Evolutionary conservation across 257 asterid genomes (phyloP), one percentile per base, ranked within the genome.

Genomic region (Lavandula angustifolia): DNA sequence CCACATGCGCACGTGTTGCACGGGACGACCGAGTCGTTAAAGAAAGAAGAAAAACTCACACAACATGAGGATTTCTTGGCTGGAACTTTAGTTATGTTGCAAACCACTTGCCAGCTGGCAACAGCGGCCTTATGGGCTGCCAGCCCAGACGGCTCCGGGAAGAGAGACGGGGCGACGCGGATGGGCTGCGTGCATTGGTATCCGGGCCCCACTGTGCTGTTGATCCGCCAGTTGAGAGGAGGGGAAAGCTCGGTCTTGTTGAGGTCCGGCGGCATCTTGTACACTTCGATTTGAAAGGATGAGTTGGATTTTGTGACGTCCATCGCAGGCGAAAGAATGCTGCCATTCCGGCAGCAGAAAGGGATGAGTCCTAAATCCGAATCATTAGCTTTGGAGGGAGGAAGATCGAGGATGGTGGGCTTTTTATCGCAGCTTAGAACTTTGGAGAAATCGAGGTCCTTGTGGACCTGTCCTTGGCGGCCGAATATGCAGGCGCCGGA

Each of bases 1-100:
- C 96, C 96, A 35, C 95, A 88, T 0, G 96, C 95, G 4, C 96
- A 88, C 0, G 92, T 84, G 35, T 73, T 78, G 83, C 96, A 88
- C 5, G 96, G 96, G 18, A 88, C 29, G 3, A 82, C 81, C 3
- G 96, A 84, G 6, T 84, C 85, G 1, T 86, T 82, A 72, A 79
- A 88, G 79, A 79, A 88, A 0, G 96, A 64, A 0, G 96, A 86
- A 69, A 88, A 86, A 5, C 92, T 80, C 2, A 88, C 96, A 7
- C 96, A 86, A 3, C 96, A 88, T 3, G 61, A 71, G 0, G 88
- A 76, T 41, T 68, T 81, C 71, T 66, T 78, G 1, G 46, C 16
- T 11, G 75, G 55, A 11, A 38, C 38, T 9, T 38, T 55, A 0
- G 85, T 74, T 1, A 69, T 64, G 60, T 84, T 86, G 73, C 95